These are phyloP conservation scores for Berberis vulgaris DNA, from an alignment of 164 flowering plant species.

Conservation along the genomic window DNA sequence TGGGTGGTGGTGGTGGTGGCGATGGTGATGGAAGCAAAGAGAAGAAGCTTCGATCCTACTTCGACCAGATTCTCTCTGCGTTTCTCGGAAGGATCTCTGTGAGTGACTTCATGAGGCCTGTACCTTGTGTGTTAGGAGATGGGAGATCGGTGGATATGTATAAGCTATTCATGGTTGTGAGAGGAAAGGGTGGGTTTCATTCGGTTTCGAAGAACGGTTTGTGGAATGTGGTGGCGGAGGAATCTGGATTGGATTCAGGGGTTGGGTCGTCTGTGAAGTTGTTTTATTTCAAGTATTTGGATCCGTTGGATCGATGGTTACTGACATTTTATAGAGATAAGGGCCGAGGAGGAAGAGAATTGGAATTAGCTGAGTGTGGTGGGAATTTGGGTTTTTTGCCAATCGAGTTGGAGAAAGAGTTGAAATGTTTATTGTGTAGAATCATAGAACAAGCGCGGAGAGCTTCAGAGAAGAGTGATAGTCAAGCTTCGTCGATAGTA, in stretches of 20 bases:
- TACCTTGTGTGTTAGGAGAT: constrained; percentile 53
- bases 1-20: neutral
- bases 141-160: constrained; percentile 50
- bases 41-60: constrained; percentile 17
- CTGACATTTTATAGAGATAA: constrained; percentile 13
- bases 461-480: constrained; percentile 5
- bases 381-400: constrained; percentile 10
- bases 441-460: constrained; percentile 16
- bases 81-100: constrained; percentile 25
- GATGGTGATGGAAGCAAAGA: neutral
- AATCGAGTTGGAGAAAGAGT: constrained; percentile 29
- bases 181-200: constrained; percentile 43
- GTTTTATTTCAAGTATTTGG: constrained; percentile 51
- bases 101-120: constrained; percentile 18
- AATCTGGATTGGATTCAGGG: constrained; percentile 32
- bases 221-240: constrained; percentile 43
- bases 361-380: neutral
- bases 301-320: constrained; percentile 35
- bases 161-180: constrained; percentile 44
- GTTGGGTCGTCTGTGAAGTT: constrained; percentile 34
- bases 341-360: neutral
- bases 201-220: constrained; percentile 23
- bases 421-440: constrained; percentile 14
- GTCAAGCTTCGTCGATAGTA: neutral
- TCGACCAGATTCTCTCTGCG: constrained; percentile 17